Conservation (phyloP, 1,139 yeast species). For the Diutina pseudorugosa region DNA sequence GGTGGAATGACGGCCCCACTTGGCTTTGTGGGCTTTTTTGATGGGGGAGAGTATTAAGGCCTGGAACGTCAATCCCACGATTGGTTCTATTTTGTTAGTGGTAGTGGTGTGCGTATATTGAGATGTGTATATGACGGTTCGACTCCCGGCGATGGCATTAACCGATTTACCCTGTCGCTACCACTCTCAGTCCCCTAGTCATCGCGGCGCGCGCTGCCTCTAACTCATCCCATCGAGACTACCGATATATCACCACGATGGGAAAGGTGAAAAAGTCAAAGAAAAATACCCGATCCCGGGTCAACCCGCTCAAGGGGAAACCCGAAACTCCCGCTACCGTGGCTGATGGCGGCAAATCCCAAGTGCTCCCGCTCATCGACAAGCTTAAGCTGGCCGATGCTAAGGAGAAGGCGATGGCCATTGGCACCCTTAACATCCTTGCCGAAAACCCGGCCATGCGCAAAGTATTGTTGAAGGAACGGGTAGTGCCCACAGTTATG, state of each 20-base stretch:
- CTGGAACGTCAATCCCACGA: too few species aligned
- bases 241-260: slow-evolving; percentile 31
- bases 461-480: slow-evolving; percentile 53
- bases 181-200: background rate
- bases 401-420: slow-evolving; percentile 69
- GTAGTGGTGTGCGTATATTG: background rate
- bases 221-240: too few species aligned
- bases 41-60: too few species aligned
- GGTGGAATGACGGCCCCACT: too few species aligned
- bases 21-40: too few species aligned
- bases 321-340: slow-evolving; percentile 12
- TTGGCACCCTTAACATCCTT: slow-evolving; percentile 59
- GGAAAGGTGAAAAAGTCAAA: slow-evolving; percentile 67
- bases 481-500: slow-evolving; percentile 49
- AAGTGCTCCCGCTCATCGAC: slow-evolving; percentile 55
- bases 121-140: background rate
- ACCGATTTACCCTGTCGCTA: too few species aligned
- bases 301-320: slow-evolving; percentile 31
- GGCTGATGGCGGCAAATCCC: slow-evolving; percentile 30
- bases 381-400: slow-evolving; percentile 52
- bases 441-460: slow-evolving; percentile 61
- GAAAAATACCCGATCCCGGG: slow-evolving; percentile 42
- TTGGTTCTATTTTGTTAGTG: too few species aligned
- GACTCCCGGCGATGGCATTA: background rate
- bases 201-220: background rate